These are phyloP conservation scores for Panicum miliaceum DNA, from an alignment of 176 grass and related monocot genomes.

Conservation along the genomic window DNA sequence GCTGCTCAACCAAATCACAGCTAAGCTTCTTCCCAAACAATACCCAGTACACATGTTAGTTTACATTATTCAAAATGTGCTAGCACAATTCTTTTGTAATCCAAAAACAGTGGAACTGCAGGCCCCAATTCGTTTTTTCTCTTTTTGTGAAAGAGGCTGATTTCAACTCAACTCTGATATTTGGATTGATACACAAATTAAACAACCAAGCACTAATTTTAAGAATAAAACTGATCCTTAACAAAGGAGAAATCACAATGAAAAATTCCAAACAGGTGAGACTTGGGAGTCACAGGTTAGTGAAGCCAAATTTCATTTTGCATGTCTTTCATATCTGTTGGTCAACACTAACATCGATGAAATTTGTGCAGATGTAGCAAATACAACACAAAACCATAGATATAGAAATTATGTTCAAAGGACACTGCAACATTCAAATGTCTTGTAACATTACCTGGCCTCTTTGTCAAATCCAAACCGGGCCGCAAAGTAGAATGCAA, in stretches of 20 bases:
- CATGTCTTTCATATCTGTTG: conserved; percentile 13
- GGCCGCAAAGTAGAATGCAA: conserved; percentile 92
- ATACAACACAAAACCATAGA: conserved; percentile 22
- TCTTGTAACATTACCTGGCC: conserved; percentile 64
- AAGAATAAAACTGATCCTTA: background rate
- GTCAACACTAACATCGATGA: conserved; percentile 20
- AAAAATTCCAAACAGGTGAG: conserved; percentile 4
- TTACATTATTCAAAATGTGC: background rate
- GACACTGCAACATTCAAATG: conserved; percentile 26
- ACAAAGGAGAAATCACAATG: conserved; percentile 4
- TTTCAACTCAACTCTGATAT: background rate
- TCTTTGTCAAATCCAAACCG: conserved; percentile 99
- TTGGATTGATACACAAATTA: background rate
- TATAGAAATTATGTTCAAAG: conserved; percentile 18
- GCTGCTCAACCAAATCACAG: background rate
- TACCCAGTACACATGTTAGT: background rate
- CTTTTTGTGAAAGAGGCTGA: background rate
- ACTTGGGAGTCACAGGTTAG: background rate
- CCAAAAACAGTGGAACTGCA: conserved; percentile 2
- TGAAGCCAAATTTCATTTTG: background rate
- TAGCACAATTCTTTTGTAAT: background rate
- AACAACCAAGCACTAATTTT: background rate
- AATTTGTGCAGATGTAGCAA: conserved; percentile 20
- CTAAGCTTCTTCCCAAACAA: background rate
- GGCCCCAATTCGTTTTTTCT: background rate